Evolutionary conservation across 108 stramenopile species (phyloP), one percentile per base, ranked within the genome.

Genomic region (Aurantiochytrium sp.): DNA sequence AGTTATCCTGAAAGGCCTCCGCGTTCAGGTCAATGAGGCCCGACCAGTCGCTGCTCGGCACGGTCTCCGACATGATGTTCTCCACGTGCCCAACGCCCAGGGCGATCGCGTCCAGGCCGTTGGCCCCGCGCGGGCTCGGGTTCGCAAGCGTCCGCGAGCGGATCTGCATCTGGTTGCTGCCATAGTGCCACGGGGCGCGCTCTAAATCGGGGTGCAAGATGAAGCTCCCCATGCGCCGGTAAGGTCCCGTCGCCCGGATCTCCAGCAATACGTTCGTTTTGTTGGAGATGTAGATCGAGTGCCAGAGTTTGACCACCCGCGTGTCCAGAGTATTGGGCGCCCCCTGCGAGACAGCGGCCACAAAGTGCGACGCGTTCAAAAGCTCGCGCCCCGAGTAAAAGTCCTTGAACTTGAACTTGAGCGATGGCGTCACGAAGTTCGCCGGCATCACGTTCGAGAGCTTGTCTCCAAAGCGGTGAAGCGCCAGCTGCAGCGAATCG

Each of bases 201-300:
- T 81, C 42, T 48, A 48, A 12, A 6, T 30, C 73, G 10, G 73
- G 73, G 8, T 48, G 73, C 17, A 81, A 27, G 50, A 21, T 24
- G 17, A 81, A 48, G 45, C 45, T 81, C 6, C 73, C 73, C 73
- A 81, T 41, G 39, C 73, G 73, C 24, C 73, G 39, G 73, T 81
- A 81, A 6, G 73, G 19, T 21, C 73, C 73, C n/a, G 39, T 41
- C 21, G 73, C 42, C 10, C 73, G 73, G 6, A 81, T 19, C 45
- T 81, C 73, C 2, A 81, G 73, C n/a, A 41, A 12, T n/a, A 48
- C 39, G n/a, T 48, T 41, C n/a, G 73, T 81, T 24, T 24, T n/a
- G 45, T 81, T 81, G 42, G 73, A 81, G 73, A 81, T 81, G 24
- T 81, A 81, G 2, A 81, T 81, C 0, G 73, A 81, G 45, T 81